These are phyloP conservation scores for Leucosporidium creatinivorum DNA, from an alignment of 768 basidiomycete species.

Conservation along the genomic window DNA sequence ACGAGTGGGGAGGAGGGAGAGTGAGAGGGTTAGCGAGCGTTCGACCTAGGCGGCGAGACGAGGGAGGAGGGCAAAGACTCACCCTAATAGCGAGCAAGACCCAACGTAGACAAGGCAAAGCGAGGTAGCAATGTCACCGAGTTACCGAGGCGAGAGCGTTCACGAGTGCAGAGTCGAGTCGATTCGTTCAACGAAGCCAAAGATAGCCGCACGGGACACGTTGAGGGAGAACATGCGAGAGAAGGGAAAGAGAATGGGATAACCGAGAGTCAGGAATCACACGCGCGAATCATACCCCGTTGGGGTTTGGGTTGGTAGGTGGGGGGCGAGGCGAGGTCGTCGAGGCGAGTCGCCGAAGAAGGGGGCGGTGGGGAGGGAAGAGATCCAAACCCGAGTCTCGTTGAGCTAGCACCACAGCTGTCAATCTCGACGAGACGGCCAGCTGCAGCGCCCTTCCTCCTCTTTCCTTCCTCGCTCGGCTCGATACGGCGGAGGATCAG, in stretches of 20 bases:
- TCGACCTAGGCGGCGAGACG: slow-evolving; percentile 3
- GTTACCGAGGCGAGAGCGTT: background rate
- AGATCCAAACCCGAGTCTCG: too few relatives aligned
- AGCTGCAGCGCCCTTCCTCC: too few relatives aligned
- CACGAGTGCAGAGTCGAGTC: background rate
- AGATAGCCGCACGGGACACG: background rate
- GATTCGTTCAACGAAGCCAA: background rate
- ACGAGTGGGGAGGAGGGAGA: background rate
- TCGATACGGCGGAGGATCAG: too few relatives aligned
- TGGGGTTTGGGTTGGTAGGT: too few relatives aligned
- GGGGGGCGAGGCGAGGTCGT: too few relatives aligned
- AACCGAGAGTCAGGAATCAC: too few relatives aligned
- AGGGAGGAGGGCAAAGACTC: background rate
- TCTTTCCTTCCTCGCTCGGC: background rate
- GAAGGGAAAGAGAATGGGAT: background rate
- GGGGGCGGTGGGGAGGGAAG: too few relatives aligned
- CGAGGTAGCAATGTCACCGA: background rate
- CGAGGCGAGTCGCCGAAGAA: too few relatives aligned
- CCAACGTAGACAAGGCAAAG: background rate
- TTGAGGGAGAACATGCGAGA: background rate
- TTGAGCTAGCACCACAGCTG: too few relatives aligned
- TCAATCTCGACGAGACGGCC: too few relatives aligned
- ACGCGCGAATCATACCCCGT: too few relatives aligned
- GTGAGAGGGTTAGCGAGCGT: too few relatives aligned
- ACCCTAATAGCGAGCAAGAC: background rate